Percentiles rank a stretch among this genome's conserved stretches.
Evolutionary conservation across 345 rosid genomes (phyloP).

Genomic region (Melaleuca alternifolia): DNA sequence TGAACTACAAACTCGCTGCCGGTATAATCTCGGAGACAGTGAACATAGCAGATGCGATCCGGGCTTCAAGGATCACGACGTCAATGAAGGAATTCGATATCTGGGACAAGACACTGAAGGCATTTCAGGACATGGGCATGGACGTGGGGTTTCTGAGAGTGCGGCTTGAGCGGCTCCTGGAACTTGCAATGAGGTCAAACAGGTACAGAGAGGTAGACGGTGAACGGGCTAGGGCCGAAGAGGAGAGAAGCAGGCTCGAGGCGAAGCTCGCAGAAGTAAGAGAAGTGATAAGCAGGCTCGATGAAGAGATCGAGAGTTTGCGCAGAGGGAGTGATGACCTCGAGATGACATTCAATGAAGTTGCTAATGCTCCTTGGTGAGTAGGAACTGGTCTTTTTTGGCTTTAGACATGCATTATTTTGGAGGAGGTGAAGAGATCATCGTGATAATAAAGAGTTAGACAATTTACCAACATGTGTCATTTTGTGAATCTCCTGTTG

Average conservation of each 20-base stretch:
- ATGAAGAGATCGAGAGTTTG: slow-evolving; percentile 19
- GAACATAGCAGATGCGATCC: slow-evolving; percentile 33
- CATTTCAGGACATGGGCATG: slow-evolving; percentile 48
- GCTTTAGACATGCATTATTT: neutral
- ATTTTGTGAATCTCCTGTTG: neutral
- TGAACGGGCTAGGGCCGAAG: slow-evolving; percentile 15
- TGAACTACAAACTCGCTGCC: slow-evolving; percentile 31
- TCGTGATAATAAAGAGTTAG: neutral
- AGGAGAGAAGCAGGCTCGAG: slow-evolving; percentile 23
- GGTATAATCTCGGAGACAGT: slow-evolving; percentile 38
- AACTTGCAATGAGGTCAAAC: slow-evolving; percentile 15
- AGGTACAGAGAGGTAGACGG: slow-evolving; percentile 12
- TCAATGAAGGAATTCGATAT: slow-evolving; percentile 18
- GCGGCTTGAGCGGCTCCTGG: slow-evolving; percentile 22
- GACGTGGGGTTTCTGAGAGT: slow-evolving; percentile 30
- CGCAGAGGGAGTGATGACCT: slow-evolving; percentile 13
- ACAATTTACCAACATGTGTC: neutral
- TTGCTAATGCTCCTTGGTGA: slow-evolving; percentile 31
- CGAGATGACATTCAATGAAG: slow-evolving; percentile 13
- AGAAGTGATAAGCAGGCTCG: slow-evolving; percentile 17
- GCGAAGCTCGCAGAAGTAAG: slow-evolving; percentile 9
- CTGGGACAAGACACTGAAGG: slow-evolving; percentile 40
- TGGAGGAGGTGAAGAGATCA: neutral
- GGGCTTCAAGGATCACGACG: slow-evolving; percentile 19
- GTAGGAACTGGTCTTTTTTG: neutral